Evolutionary conservation across 148 eudicot genomes (phyloP).

Genomic region (Bassia scoparia): DNA sequence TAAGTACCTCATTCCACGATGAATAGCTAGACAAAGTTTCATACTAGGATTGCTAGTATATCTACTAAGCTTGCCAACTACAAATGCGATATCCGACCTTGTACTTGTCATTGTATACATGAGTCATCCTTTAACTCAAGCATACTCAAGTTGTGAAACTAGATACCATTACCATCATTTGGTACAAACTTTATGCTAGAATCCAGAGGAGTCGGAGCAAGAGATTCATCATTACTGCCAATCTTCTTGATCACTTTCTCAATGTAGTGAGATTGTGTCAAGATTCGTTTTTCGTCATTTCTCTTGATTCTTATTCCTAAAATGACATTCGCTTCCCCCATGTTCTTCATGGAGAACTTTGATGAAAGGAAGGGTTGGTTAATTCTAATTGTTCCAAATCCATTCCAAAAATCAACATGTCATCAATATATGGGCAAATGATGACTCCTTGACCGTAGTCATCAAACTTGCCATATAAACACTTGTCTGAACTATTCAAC

Average conservation of each 20-base stretch:
- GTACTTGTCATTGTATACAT: slow-evolving; percentile 2
- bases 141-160: not conserved
- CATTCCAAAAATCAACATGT: not conserved
- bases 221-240: not conserved
- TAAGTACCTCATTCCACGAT: not conserved
- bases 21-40: not conserved
- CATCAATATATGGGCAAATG: not conserved
- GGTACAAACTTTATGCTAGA: not conserved
- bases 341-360: too few species aligned
- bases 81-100: not conserved
- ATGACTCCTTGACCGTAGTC: too few species aligned
- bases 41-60: not conserved
- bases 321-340: too few species aligned
- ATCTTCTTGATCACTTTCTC: not conserved
- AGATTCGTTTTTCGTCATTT: not conserved
- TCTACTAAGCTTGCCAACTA: too few species aligned
- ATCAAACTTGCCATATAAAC: too few species aligned
- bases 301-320: not conserved
- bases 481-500: too few species aligned
- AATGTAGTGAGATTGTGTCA: not conserved
- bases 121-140: not conserved
- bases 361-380: too few species aligned
- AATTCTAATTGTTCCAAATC: too few species aligned
- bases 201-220: not conserved
- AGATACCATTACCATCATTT: too few species aligned